These are phyloP conservation scores for Serpula lacrymans DNA, from an alignment of 768 basidiomycete genomes.

Conservation along the genomic window DNA sequence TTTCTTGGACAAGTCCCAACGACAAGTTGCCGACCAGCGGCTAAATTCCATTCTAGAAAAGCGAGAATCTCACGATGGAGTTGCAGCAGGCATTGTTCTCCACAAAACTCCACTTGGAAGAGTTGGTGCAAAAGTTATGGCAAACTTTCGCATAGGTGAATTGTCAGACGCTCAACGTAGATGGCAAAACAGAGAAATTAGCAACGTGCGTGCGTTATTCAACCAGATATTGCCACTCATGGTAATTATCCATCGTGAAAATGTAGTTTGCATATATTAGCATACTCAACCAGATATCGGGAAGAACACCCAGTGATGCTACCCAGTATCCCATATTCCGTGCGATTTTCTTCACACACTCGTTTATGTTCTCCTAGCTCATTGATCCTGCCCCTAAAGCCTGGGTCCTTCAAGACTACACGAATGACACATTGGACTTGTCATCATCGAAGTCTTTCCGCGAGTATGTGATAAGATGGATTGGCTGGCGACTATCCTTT, in stretches of 20 bases:
- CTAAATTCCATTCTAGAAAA: constrained; percentile 50
- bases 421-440: constrained; percentile 65
- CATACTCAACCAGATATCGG: constrained; percentile 88
- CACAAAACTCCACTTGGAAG: constrained; percentile 51
- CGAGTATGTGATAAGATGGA: constrained; percentile 63
- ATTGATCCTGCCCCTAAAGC: constrained; percentile 41
- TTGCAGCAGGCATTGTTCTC: no score
- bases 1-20: constrained; percentile 66
- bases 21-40: constrained; percentile 56
- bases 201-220: constrained; percentile 58
- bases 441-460: constrained; percentile 59
- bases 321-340: constrained; percentile 94
- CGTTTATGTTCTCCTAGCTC: background rate
- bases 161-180: constrained; percentile 68
- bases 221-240: background rate
- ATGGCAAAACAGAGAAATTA: constrained; percentile 90
- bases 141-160: constrained; percentile 55
- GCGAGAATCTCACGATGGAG: no score
- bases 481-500: background rate
- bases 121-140: constrained; percentile 48
- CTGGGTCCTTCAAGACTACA: constrained; percentile 88
- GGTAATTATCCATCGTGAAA: background rate
- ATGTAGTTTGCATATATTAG: constrained; percentile 85
- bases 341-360: constrained; percentile 31
- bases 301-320: constrained; percentile 90